phyloP scores from a whole-genome alignment of 2,329 filamentous ascomycete species.

The Monosporascus sp. region DNA sequence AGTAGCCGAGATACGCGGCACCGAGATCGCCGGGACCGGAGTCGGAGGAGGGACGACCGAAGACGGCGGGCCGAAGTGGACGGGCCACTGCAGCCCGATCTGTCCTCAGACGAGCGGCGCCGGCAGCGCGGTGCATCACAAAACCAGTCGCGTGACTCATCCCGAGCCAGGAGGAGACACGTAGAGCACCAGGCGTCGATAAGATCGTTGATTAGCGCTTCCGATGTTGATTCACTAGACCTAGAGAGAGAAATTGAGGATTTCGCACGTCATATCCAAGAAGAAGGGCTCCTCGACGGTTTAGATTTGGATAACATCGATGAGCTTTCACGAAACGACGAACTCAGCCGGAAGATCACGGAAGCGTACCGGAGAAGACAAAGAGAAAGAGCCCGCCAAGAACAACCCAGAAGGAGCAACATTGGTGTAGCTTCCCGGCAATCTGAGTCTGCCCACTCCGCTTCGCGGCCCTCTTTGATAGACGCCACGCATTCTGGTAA shows the following conservation, averaged over 20 bases:
- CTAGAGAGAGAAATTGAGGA: slow-evolving; percentile 87
- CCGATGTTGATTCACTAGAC: slow-evolving; percentile 69
- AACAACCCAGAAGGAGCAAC: slow-evolving; percentile 40
- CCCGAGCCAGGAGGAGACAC: slow-evolving; percentile 43
- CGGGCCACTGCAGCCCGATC: slow-evolving; percentile 33
- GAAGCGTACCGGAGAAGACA: slow-evolving; percentile 80
- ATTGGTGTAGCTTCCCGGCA: slow-evolving; percentile 33
- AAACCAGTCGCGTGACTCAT: slow-evolving; percentile 33
- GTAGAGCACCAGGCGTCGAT: slow-evolving; percentile 89
- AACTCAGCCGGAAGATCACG: slow-evolving; percentile 84
- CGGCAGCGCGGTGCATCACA: slow-evolving; percentile 40
- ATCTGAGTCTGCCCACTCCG: slow-evolving; percentile 22
- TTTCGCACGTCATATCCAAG: slow-evolving; percentile 81
- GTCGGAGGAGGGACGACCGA: slow-evolving; percentile 24
- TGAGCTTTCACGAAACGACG: slow-evolving; percentile 71
- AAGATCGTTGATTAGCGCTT: slow-evolving; percentile 74
- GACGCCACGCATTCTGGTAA: slow-evolving; percentile 19
- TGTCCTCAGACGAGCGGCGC: slow-evolving; percentile 29
- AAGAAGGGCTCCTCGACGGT: slow-evolving; percentile 81
- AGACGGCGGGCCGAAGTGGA: slow-evolving; percentile 25
- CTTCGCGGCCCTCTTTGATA: slow-evolving; percentile 17
- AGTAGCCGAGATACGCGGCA: slow-evolving; percentile 21
- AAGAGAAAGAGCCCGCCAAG: slow-evolving; percentile 50
- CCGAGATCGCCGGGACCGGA: slow-evolving; percentile 17
- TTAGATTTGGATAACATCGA: slow-evolving; percentile 86